Evolutionary conservation across 139 green algal genomes (phyloP).

Genomic region (Chlorella sp.): DNA sequence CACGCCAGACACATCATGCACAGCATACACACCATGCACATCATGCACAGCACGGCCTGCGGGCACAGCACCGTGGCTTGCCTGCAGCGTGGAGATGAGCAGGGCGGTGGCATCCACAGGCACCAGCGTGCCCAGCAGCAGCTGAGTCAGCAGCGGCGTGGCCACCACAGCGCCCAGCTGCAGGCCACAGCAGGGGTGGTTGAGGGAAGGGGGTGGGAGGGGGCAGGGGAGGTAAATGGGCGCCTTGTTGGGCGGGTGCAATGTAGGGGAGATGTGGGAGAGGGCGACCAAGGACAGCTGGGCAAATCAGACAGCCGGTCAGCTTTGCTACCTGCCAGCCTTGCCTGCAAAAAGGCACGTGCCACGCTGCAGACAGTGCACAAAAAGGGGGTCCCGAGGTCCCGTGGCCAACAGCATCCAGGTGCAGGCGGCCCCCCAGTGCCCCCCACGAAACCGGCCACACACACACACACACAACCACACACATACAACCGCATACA

Average conservation of each 20-base stretch:
- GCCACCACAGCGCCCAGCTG: slow-evolving; percentile 67
- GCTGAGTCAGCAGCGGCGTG: slow-evolving; percentile 78
- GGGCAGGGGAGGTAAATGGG: neutral
- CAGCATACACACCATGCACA: neutral
- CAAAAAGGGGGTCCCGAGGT: no score
- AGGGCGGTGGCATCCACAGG: slow-evolving; percentile 72
- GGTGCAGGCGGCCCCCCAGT: no score
- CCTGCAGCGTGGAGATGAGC: slow-evolving; percentile 72
- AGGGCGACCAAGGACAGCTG: neutral
- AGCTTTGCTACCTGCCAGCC: no score
- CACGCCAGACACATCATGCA: no score
- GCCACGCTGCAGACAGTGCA: no score
- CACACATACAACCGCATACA: no score
- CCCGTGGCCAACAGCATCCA: no score
- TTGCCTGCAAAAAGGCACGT: no score
- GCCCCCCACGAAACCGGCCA: no score
- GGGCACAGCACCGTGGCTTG: neutral
- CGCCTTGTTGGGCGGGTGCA: neutral
- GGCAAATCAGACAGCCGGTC: neutral
- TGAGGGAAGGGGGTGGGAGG: neutral
- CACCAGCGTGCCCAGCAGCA: slow-evolving; percentile 76
- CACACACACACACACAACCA: neutral
- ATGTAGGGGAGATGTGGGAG: no score
- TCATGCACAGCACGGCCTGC: neutral
- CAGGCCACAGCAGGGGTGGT: neutral